Base-by-base conservation (phyloP, 2,329 filamentous ascomycete species). In the Colletotrichum somersetense region DNA sequence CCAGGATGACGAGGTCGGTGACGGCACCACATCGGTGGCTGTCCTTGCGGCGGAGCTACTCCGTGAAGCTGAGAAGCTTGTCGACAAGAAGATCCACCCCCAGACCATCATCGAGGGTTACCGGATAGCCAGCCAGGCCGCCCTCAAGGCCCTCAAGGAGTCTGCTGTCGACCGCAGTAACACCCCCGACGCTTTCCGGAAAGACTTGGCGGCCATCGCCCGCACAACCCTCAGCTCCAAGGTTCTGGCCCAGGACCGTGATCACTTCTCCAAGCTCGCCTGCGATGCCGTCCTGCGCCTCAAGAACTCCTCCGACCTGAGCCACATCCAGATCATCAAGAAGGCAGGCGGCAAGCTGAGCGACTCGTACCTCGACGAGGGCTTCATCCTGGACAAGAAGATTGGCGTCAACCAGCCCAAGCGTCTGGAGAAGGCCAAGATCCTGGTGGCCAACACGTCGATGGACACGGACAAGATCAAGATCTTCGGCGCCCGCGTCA, bases 391-490 rank as follows among this genome's bases (percentile, higher is more conserved):
- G 66, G 96, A 99, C 86, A 99, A 99, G 89, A 97, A 96, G 86
- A 97, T 99, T 76, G 96, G 96, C 76, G 96, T 98, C 71, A 98
- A 98, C 87, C 96, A 99, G 84, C 96, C 96, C 66, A 98, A 98
- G 88, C 89, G 95, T 71, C 87, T 99, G 79, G 96, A 98, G 83
- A 98, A 99, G 82, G 96, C 96, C 76, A 99, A 98, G 87, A 99
- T 99, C 76, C 85, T 99, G 68, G 93, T 99, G 30, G 96, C 96
- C 75, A 99, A 99, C 85, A 99, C 96, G 12, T 93, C 95, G 16
- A 99, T 99, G 96, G 96, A 99, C 84, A 99, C 96, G 46, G 96
- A 99, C 85, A 99, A 99, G 88, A 94, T 99, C 86, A 99, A 99
- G 89, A 98, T 99, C 79, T 99, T 99, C 78, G 96, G 96, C 75